These are phyloP conservation scores for Colletotrichum endophyticum DNA, from an alignment of 2,329 filamentous ascomycete species.

Conservation along the genomic window DNA sequence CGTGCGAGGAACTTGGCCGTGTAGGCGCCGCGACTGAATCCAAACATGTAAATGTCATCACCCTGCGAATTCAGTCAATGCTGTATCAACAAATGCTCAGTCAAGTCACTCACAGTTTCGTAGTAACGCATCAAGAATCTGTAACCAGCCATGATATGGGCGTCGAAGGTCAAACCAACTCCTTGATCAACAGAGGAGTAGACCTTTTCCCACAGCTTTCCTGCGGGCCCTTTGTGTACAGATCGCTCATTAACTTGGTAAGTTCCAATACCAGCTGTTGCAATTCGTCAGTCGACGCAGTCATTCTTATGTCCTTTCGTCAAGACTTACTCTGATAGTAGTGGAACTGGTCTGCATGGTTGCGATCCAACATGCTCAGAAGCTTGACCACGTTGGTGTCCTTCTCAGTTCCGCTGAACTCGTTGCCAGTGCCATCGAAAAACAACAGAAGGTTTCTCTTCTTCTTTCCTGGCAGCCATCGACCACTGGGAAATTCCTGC, in stretches of 20 bases:
- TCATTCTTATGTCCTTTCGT: background rate
- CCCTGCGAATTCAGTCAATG: conserved; percentile 21
- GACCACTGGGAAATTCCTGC: background rate
- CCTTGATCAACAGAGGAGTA: conserved; percentile 39
- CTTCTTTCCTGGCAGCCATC: background rate
- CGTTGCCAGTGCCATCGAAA: conserved; percentile 55
- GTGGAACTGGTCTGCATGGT: conserved; percentile 46
- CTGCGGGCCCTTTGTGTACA: conserved; percentile 33
- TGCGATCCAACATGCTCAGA: conserved; percentile 49
- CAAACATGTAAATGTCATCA: conserved; percentile 59
- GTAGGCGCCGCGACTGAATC: conserved; percentile 57
- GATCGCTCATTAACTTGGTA: conserved; percentile 48
- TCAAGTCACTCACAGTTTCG: background rate
- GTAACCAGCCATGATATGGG: conserved; percentile 57
- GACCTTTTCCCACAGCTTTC: conserved; percentile 30
- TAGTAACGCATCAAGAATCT: conserved; percentile 60
- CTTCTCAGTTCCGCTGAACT: conserved; percentile 46
- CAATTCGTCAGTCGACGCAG: no score
- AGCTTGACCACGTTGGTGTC: conserved; percentile 62
- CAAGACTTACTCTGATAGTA: conserved; percentile 50
- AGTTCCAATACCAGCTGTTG: conserved; percentile 51
- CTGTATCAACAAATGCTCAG: no score
- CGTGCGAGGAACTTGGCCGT: conserved; percentile 57
- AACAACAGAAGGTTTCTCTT: conserved; percentile 48
- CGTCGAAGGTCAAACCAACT: conserved; percentile 51